Evolutionary conservation across 2,329 filamentous ascomycete species (phyloP), one percentile per base, ranked within the genome.

Genomic region (Penicillium sp.): DNA sequence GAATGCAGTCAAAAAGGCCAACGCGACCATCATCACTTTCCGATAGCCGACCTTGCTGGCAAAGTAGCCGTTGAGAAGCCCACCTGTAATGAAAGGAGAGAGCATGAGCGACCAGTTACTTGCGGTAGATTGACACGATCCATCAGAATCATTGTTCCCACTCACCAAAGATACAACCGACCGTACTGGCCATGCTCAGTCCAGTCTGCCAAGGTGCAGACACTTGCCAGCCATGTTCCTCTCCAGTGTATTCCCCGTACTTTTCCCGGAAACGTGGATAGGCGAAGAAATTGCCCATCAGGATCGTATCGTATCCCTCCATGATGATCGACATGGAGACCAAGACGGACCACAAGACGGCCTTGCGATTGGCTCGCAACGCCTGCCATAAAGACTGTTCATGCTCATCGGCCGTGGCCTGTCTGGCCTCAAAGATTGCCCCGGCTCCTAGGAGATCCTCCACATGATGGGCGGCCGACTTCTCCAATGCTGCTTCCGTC

Each of bases 181-280:
- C 52, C 0, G 56, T 59, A 42, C 56, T 58, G 11, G 52, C 54
- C 56, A 58, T 57, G 57, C 76, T 81, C 13, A 84, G 68, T 11
- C 80, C 81, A 5, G 81, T 76, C 61, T 84, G 82, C 81, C 81
- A 84, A 3, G 72, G 65, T 1, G 81, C 78, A 2, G 81, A 72
- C n/a, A 85, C 51, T 43, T 59, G 55, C 28, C 39, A 58, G 5
- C 49, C 45, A 26, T 48, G 46, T 0, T 56, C 34, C 2, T 24
- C 47, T 1, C 49, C 54, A 45, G 55, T 51, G 2, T 45, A 28
- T 8, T 58, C 45, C 13, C 60, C 59, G 38, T 55, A 62, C 70
- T 76, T 52, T 66, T 48, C 52, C 70, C 73, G 57, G 73, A 78
- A 38, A 56, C 53, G 0, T 62, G 69, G 25, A 41, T 73, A 76